Evolutionary conservation across 495 filamentous ascomycete genomes (phyloP).

Genomic region (Durotheca rogersii): DNA sequence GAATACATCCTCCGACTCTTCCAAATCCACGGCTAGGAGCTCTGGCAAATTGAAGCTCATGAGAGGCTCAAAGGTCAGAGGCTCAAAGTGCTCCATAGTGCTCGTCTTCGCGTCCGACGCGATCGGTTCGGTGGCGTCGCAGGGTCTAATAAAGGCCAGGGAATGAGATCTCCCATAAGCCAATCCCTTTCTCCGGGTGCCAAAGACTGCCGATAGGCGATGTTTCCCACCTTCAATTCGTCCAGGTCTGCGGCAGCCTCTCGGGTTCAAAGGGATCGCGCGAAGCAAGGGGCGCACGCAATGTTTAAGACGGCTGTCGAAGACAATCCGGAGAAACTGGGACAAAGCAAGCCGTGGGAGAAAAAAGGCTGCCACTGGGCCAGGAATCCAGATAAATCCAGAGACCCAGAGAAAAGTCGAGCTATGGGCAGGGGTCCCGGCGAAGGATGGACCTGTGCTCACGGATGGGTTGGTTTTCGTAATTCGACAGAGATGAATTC

Average conservation of each 20-base stretch:
- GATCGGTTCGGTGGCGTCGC: constrained; percentile 28
- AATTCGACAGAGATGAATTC: constrained; percentile 28
- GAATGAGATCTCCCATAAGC: constrained; percentile 2
- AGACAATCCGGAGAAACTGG: constrained; percentile 6
- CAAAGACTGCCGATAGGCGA: constrained; percentile 1
- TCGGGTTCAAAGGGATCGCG: not conserved
- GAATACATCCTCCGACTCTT: constrained; percentile 41
- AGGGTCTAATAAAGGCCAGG: constrained; percentile 12
- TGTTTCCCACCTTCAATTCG: constrained; percentile 2
- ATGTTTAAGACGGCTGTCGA: constrained; percentile 1
- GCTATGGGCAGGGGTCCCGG: constrained; percentile 17
- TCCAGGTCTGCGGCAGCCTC: not conserved
- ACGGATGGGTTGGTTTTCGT: constrained; percentile 25
- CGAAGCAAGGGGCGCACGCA: constrained; percentile 3
- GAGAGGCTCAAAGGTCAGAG: constrained; percentile 28
- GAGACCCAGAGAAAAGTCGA: constrained; percentile 24
- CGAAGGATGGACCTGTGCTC: constrained; percentile 27
- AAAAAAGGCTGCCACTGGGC: constrained; percentile 19
- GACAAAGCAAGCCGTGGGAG: constrained; percentile 13
- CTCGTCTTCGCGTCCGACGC: constrained; percentile 15
- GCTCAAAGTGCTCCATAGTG: constrained; percentile 20
- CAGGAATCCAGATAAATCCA: constrained; percentile 23
- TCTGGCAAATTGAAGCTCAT: constrained; percentile 47
- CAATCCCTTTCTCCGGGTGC: constrained; percentile 5
- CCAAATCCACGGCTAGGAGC: constrained; percentile 45